Evolutionary conservation across 2,329 filamentous ascomycete genomes (phyloP), one percentile per base, ranked within the genome.

Genomic region (Rutstroemia sp.): DNA sequence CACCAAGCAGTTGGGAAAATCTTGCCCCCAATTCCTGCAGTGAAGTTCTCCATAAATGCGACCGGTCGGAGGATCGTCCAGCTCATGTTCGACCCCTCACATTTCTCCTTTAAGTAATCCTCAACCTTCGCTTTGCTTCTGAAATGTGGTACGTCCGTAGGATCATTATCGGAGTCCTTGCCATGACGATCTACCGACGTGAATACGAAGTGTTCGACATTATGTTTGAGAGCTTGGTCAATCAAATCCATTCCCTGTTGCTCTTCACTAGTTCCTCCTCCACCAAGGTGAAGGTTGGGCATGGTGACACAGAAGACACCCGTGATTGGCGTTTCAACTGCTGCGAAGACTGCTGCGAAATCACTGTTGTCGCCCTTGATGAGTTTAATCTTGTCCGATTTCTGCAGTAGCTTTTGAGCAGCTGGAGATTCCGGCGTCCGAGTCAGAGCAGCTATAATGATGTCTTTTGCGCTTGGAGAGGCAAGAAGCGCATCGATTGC

Each of bases 221-320:
- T 71, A 41, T 78, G 68, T 30, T 74, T 73, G 53, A 82, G 61
- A 2, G 77, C 72, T 17, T 74, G 77, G 51, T 81, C 75, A 45
- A 81, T 71, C 5, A 84, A 65, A 5, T 69, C 72, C 48, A 75
- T 82, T 51, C 78, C 80, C 65, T 82, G 76, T 6, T 62, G 56
- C 57, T 78, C 73, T 58, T 76, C 73, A 30, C 65, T 61, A 41
- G 71, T 67, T 25, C 25, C 51, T 25, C 41, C 21, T 9, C 60
- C 47, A 16, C 59, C 58, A 10, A 51, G 23, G 47, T 12, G 9
- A 17, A 62, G 37, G 9, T 54, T 54, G 6, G 61, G 60, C 17
- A 63, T 65, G 54, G 73, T 71, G 5, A 87, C 81, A 21, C 77
- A 81, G 69, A 80, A 87, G 5, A 86, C 81, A 3, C 81, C 81